Evolutionary conservation across 768 basidiomycete species (phyloP), one percentile per base, ranked within the genome.

Genomic region (Cystofilobasidium bisporidii): DNA sequence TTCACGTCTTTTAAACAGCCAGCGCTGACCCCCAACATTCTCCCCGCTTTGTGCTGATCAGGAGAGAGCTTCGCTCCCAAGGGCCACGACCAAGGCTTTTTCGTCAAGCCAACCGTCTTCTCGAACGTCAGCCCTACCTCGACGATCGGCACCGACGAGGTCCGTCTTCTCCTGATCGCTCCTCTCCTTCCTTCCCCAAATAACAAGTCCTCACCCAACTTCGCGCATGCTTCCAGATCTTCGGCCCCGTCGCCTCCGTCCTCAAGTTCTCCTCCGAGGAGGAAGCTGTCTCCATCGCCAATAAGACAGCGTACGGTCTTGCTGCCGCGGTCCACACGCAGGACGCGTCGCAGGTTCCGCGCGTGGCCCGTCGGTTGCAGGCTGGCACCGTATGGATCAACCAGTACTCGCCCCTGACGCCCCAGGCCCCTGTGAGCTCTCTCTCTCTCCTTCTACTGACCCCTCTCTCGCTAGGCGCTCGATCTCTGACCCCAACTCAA

Each of bases 351-450:
- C 82, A 86, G 32, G 89, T 88, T 0, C 78, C 92, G 62, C 79
- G 80, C 69, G 83, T 85, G 1, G 87, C 89, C 9, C 85, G 89
- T 74, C 80, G 77, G 66, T 79, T 97, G 69, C 82, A 88, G 73
- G 87, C 89, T 4, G 92, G 92, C 33, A 91, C 63, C 15, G 87
- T 75, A 48, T 96, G 92, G 91, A 83, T 92, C 67, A 97, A 97
- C 77, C 86, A 89, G 74, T 63, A 63, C 61, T 63, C 61, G 15
- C 32, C 26, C 40, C 53, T 64, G 53, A 32, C 48, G 10, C 63
- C 53, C 2, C 33, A 61, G 36, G 36, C 45, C 8, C 28, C 28
- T n/a, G 32, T 60, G n/a, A 33, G 15, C 15, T 59, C 22, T 59
- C 33, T 30, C 3, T 11, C 20, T 11, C 15, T 8, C 28, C 36